These are phyloP conservation scores for Micractinium conductrix DNA, from an alignment of 139 green algal genomes.

Conservation along the genomic window DNA sequence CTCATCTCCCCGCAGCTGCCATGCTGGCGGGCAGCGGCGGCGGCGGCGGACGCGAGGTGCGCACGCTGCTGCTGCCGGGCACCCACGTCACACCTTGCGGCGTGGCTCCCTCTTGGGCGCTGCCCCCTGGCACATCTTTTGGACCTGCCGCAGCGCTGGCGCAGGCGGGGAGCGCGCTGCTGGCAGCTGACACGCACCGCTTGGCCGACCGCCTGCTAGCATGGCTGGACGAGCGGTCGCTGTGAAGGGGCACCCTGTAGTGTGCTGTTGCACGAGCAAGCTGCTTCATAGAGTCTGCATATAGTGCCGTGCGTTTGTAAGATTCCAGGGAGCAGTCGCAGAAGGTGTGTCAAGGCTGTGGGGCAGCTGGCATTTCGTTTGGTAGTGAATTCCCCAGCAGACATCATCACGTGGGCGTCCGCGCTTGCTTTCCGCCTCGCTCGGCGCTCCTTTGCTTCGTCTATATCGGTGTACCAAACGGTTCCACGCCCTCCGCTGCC, in stretches of 20 bases:
- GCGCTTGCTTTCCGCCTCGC: too few species aligned
- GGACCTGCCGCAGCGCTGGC: conserved; percentile 28
- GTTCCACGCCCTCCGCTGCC: too few species aligned
- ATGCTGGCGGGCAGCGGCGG: not conserved
- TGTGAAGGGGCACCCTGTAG: too few species aligned
- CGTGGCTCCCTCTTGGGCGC: not conserved
- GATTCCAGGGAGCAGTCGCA: not conserved
- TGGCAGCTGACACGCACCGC: conserved; percentile 8
- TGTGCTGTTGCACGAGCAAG: too few species aligned
- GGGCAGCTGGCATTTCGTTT: not conserved
- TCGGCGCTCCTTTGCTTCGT: too few species aligned
- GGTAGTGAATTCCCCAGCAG: too few species aligned
- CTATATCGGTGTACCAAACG: too few species aligned
- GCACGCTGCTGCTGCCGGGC: conserved; percentile 1
- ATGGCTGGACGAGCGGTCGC: not conserved
- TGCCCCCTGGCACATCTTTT: conserved; percentile 1
- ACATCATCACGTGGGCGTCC: too few species aligned
- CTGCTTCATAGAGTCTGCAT: too few species aligned
- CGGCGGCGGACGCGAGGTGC: not conserved
- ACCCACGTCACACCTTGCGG: conserved; percentile 29
- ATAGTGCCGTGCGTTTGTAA: not conserved
- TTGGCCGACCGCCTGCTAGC: conserved; percentile 1
- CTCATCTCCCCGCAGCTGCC: not conserved
- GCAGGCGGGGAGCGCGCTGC: not conserved
- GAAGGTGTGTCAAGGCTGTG: not conserved